These are phyloP conservation scores for Botryotinia calthae DNA, from an alignment of 2,329 filamentous ascomycete species.

Conservation along the genomic window DNA sequence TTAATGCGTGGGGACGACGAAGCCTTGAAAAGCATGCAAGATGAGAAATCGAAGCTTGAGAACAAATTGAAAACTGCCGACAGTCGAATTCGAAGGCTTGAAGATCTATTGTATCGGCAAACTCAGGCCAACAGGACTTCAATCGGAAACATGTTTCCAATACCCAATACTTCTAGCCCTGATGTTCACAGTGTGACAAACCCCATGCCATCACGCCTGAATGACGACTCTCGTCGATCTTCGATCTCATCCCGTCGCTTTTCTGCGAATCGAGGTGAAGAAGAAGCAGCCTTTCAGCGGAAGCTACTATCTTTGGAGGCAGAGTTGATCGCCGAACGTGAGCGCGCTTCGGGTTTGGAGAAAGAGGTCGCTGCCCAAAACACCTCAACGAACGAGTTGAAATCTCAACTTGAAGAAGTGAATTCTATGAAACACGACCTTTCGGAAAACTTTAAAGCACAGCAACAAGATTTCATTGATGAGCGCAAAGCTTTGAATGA, in stretches of 20 bases:
- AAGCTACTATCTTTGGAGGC: constrained; percentile 69
- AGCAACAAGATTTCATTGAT: constrained; percentile 82
- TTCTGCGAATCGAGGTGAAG: constrained; percentile 56
- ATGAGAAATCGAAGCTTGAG: constrained; percentile 75
- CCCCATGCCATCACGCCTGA: constrained; percentile 33
- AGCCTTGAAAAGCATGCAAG: constrained; percentile 70
- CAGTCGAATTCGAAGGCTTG: constrained; percentile 84
- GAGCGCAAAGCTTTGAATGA: constrained; percentile 81
- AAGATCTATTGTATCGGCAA: constrained; percentile 89
- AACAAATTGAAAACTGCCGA: constrained; percentile 77
- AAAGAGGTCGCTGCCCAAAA: constrained; percentile 62
- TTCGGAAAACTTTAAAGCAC: constrained; percentile 88
- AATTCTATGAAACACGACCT: constrained; percentile 93
- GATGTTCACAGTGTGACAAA: constrained; percentile 50
- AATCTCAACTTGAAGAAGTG: constrained; percentile 74
- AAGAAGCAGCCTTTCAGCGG: constrained; percentile 60
- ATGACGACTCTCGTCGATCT: constrained; percentile 53
- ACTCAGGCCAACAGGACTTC: constrained; percentile 55
- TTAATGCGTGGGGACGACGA: constrained; percentile 87
- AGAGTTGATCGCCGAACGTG: constrained; percentile 72
- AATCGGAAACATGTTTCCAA: constrained; percentile 55
- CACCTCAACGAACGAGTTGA: constrained; percentile 59
- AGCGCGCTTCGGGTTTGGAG: constrained; percentile 63
- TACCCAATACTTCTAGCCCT: constrained; percentile 44
- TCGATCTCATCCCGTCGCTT: constrained; percentile 60